Base-by-base conservation (phyloP, 73 alveolate genomes). In the Loxodes magnus region DNA sequence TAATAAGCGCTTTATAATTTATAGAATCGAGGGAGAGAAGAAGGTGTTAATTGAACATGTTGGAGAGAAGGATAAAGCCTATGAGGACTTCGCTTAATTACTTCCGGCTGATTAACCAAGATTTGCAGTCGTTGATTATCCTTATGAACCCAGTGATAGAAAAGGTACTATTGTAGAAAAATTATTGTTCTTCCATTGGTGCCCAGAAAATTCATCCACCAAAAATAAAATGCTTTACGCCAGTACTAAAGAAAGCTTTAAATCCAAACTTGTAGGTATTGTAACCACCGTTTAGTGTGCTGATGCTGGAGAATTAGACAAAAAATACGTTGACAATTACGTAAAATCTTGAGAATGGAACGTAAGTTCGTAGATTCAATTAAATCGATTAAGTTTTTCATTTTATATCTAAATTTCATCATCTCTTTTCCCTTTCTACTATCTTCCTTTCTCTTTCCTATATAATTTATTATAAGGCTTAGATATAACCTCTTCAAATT, bases 171-270 rank as follows among this genome's bases (percentile, higher is more conserved):
- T 19, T 10, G n/a, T 19, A n/a, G 27, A 24, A 10, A 46, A 46
- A 46, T n/a, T 46, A 7, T n/a, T 46, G 22, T 46, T 46, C 17
- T n/a, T 46, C 17, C 59, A 46, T 25, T 46, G 39, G 46, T 46
- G 50, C 28, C 59, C 59, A n/a, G 59, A 46, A 25, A 46, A 16
- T 46, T 16, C 59, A 1, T 0, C 19, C 22, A 41, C 27, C 21
- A 16, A 46, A 46, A n/a, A 46, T 25, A 46, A 46, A 19, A 46
- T 46, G 59, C 15, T 46, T 25, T 46, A 46, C 39, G 59, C 59
- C 7, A 10, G 50, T 9, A 10, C 59, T 5, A 46, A 46, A 46
- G 59, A 46, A 46, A 46, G 27, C 39, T 46, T 46, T 17, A 46
- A 46, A 24, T 25, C 22, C 15, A 46, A 23, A 24, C 27, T 46